A percentile compares a stretch with the other conserved stretches of the same genome.
These are phyloP conservation scores for Pythium utonaiense DNA, from an alignment of 352 stramenopile species.

Conservation along the genomic window DNA sequence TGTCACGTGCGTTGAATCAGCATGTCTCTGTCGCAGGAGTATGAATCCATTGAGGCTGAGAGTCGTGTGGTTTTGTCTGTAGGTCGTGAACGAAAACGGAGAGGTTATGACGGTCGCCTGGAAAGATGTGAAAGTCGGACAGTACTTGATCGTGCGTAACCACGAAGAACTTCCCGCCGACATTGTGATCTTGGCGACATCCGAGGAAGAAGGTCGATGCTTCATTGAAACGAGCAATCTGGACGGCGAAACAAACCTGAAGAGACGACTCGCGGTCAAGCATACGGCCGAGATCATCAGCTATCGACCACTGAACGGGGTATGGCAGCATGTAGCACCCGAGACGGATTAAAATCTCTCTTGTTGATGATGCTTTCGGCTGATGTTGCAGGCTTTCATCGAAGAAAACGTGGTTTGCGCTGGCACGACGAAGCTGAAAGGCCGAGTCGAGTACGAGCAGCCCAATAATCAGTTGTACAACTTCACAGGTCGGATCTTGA, in stretches of 20 bases:
- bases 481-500: slow-evolving; percentile 88
- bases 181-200: slow-evolving; percentile 80
- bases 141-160: slow-evolving; percentile 77
- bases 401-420: too few relatives aligned
- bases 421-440: slow-evolving; percentile 59
- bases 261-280: slow-evolving; percentile 82
- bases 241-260: slow-evolving; percentile 93
- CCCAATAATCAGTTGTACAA: slow-evolving; percentile 90
- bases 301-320: too few relatives aligned
- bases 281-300: slow-evolving; percentile 54
- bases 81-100: slow-evolving; percentile 46
- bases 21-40: background rate
- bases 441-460: slow-evolving; percentile 65
- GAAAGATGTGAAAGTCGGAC: slow-evolving; percentile 73
- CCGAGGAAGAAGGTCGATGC: slow-evolving; percentile 62
- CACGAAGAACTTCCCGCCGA: slow-evolving; percentile 87
- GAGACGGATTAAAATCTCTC: too few relatives aligned
- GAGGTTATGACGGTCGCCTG: slow-evolving; percentile 50
- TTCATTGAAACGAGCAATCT: slow-evolving; percentile 91
- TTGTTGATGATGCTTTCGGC: too few relatives aligned
- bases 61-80: background rate
- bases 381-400: too few relatives aligned
- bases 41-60: background rate
- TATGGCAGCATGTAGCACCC: too few relatives aligned
- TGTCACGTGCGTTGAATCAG: slow-evolving; percentile 50